Base-by-base conservation (phyloP, 2,329 filamentous ascomycete species). In the Penicillium expansum region DNA sequence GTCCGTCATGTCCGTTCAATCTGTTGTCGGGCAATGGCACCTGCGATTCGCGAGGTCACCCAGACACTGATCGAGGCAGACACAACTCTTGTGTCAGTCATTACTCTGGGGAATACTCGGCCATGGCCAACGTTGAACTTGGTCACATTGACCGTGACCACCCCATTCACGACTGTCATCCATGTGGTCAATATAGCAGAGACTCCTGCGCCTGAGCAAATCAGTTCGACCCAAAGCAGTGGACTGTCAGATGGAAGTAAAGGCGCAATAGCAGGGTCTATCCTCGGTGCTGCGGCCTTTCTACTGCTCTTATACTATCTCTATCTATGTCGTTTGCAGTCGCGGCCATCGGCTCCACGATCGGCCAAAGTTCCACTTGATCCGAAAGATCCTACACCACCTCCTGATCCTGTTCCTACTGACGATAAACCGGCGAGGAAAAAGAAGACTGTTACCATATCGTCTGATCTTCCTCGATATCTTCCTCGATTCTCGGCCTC, bases 241-340 rank as follows among this genome's bases (percentile, higher is more conserved):
- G 47, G 39, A n/a, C 14, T 55, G 5, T 55, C 52, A 18, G n/a
- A 27, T 20, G 29, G 18, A 18, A 41, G 24, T 13, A 55, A 51
- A 27, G 52, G 52, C 7, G 38, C 44, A 14, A 55, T 55, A 41
- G 52, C 47, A 9, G 52, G 52, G 16, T 55, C 37, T 27, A 41
- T 50, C 22, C 16, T 55, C 13, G 44, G 52, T 13, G 29, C 13
- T 18, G 37, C 13, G 8, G 16, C 22, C 24, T 41, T 51, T n/a
- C 14, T 55, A 9, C 22, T 55, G 37, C 24, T 55, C 29, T 18
- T 55, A 7, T 55, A 39, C 32, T 55, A 48, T 32, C 43, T 39
- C 35, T 51, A 50, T 16, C 4, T 50, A 22, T 48, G 45, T 29
- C 32, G 3, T 9, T 4, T 22, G 16, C 35, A 38, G 11, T 16